These are phyloP conservation scores for Candida adriatica DNA, from an alignment of 805 yeast species.

Conservation along the genomic window DNA sequence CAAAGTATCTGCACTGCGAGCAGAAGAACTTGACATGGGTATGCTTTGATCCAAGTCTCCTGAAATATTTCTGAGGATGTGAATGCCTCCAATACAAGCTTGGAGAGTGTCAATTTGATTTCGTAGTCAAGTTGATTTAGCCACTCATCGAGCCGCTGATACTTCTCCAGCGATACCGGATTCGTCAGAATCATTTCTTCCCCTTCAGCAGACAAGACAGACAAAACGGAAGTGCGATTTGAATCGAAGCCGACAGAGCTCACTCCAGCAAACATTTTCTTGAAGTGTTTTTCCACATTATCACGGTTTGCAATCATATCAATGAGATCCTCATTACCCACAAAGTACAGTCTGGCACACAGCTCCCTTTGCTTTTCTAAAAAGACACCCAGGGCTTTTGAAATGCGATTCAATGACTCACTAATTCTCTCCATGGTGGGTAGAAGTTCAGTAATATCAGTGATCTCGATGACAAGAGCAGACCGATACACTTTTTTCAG, in stretches of 20 bases:
- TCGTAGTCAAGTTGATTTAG: slow-evolving; percentile 49
- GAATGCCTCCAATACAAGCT: slow-evolving; percentile 27
- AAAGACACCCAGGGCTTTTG: slow-evolving; percentile 65
- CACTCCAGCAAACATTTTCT: slow-evolving; percentile 69
- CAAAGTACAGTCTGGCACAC: slow-evolving; percentile 78
- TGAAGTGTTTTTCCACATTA: slow-evolving; percentile 54
- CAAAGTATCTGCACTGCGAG: slow-evolving; percentile 52
- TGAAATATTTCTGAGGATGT: slow-evolving; percentile 18
- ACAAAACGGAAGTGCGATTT: slow-evolving; percentile 30
- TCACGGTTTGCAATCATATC: slow-evolving; percentile 68
- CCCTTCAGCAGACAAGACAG: slow-evolving; percentile 57
- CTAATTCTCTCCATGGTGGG: slow-evolving; percentile 40
- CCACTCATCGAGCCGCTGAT: slow-evolving; percentile 53
- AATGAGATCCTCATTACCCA: slow-evolving; percentile 85
- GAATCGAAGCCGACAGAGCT: slow-evolving; percentile 32
- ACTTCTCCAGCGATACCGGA: slow-evolving; percentile 37
- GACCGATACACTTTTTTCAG: slow-evolving; percentile 43
- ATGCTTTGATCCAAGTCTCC: slow-evolving; percentile 28
- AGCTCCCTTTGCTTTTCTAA: slow-evolving; percentile 70
- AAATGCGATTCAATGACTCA: slow-evolving; percentile 51
- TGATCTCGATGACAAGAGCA: slow-evolving; percentile 48
- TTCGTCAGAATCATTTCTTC: slow-evolving; percentile 42
- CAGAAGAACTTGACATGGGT: slow-evolving; percentile 51
- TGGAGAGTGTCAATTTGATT: slow-evolving; percentile 42
- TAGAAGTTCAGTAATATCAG: slow-evolving; percentile 42